Evolutionary conservation across 495 filamentous ascomycete genomes (phyloP), one percentile per base, ranked within the genome.

Genomic region (Penicillium flavigenum): DNA sequence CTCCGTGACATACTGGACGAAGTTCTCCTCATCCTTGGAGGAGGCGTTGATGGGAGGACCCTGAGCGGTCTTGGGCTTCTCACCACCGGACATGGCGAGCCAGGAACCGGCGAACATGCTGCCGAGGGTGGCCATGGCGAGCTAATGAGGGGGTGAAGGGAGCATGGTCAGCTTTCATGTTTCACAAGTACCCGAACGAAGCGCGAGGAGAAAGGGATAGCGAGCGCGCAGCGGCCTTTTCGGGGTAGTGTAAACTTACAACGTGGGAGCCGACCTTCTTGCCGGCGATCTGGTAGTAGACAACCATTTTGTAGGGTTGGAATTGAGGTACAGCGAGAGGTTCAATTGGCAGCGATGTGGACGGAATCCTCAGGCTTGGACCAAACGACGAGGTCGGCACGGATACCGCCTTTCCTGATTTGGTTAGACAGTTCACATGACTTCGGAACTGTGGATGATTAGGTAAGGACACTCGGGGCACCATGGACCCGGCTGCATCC

Each of bases 21-120:
- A 98, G 64, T 87, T 86, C 80, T 95, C 92, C 83, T 98, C 93
- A 70, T 97, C 93, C 70, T 90, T 87, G 78, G 86, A 92, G 57
- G 79, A 77, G 44, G 93, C 92, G 73, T 92, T 88, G 80, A 96
- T 90, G 27, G 91, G 89, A 55, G 93, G 93, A 57, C 83, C 72
- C 61, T 72, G 68, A 51, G 71, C 68, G 65, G 77, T 82, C 67
- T 81, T 63, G 73, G 85, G 75, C 76, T 86, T 84, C 74, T 83
- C 83, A 65, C 81, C 76, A 62, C 90, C 88, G 54, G 86, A 68
- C 62, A 79, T 67, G 31, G 81, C 73, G 52, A 81, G 61, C 48
- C 73, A 84, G 58, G 71, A 67, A 56, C 81, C 81, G 64, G 77
- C 83, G 68, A 88, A 86, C 20, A 87, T 65, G 27, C 83, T 74